phyloP scores from a whole-genome alignment of 2,329 filamentous ascomycete genomes.

The Fusarium sp. region DNA sequence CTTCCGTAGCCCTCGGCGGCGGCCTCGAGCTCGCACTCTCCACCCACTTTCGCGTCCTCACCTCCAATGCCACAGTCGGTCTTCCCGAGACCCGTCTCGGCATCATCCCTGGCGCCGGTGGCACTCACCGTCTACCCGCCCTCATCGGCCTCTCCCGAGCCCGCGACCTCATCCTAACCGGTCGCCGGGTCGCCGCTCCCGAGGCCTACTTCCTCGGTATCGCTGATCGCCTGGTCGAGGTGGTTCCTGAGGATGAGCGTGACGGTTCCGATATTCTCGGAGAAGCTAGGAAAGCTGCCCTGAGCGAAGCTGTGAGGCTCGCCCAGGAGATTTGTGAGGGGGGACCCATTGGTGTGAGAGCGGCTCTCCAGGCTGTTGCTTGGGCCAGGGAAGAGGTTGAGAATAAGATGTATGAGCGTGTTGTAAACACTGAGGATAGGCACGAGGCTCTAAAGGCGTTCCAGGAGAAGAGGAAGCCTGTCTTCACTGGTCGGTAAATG shows the following conservation, averaged over 20 bases:
- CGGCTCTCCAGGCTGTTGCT: slow-evolving; percentile 81
- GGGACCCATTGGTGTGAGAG: slow-evolving; percentile 83
- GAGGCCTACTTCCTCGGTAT: slow-evolving; percentile 94
- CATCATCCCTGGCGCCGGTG: slow-evolving; percentile 94
- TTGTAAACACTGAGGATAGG: slow-evolving; percentile 86
- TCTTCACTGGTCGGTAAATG: slow-evolving; percentile 64
- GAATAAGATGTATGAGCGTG: slow-evolving; percentile 85
- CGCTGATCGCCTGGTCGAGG: slow-evolving; percentile 88
- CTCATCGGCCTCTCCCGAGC: slow-evolving; percentile 84
- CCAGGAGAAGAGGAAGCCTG: slow-evolving; percentile 69
- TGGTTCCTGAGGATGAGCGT: slow-evolving; percentile 67
- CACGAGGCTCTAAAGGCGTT: slow-evolving; percentile 91
- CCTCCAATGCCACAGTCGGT: slow-evolving; percentile 80
- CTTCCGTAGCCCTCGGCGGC: slow-evolving; percentile 87
- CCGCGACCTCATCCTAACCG: slow-evolving; percentile 91
- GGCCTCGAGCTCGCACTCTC: slow-evolving; percentile 92
- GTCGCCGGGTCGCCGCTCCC: slow-evolving; percentile 81
- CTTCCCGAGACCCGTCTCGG: slow-evolving; percentile 92
- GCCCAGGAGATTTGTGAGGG: slow-evolving; percentile 90
- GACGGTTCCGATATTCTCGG: slow-evolving; percentile 58
- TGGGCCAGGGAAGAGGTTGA: slow-evolving; percentile 81
- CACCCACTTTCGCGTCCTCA: slow-evolving; percentile 89
- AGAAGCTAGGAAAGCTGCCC: slow-evolving; percentile 72
- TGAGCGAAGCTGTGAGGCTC: slow-evolving; percentile 80
- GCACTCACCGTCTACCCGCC: slow-evolving; percentile 85